Evolutionary conservation across 176 grass and related monocot genomes (phyloP), one percentile per base, ranked within the genome.

Genomic region (Triticum urartu): DNA sequence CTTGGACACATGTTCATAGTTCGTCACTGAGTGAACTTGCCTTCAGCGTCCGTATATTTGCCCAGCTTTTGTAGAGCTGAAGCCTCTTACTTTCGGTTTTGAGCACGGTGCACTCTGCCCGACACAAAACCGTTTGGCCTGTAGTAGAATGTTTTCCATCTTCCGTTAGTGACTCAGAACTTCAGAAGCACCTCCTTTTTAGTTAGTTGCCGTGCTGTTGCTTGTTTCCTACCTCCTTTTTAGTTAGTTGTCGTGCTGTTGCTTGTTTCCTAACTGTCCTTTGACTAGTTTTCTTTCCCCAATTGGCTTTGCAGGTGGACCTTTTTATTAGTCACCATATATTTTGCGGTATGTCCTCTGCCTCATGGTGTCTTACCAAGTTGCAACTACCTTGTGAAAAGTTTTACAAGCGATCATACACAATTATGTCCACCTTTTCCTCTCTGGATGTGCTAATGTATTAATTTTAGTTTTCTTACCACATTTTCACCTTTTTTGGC

Each of bases 231-330:
- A 22, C 34, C 24, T 15, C 25, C 6, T 47, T 73, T 22, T 2
- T 71, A 70, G 30, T 75, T 62, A n/a, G 1, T 32, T 76, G 58
- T 28, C 8, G 7, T 81, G 72, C 64, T 36, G 79, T 83, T 67
- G 7, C 59, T 79, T 89, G 28, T 42, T 89, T 84, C 38, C 15
- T 38, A 75, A 74, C 61, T 18, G 12, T 54, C 9, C 3, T 79
- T 78, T 89, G 14, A 62, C 24, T 28, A 48, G 63, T 81, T 32
- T 71, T 34, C 7, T 84, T 62, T 25, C 36, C 14, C 12, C 7
- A 88, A 83, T 86, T 92, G 88, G 24, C 17, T 30, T 70, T 88
- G 84, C 91, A 93, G 94, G 89, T 95, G 94, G 91, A 95, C 94
- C 2, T 95, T 95, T 85, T 60, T 92, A 25, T 64, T 95, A 61